Conservation (phyloP, 495 filamentous ascomycete species). For the Talaromyces thailandensis region DNA sequence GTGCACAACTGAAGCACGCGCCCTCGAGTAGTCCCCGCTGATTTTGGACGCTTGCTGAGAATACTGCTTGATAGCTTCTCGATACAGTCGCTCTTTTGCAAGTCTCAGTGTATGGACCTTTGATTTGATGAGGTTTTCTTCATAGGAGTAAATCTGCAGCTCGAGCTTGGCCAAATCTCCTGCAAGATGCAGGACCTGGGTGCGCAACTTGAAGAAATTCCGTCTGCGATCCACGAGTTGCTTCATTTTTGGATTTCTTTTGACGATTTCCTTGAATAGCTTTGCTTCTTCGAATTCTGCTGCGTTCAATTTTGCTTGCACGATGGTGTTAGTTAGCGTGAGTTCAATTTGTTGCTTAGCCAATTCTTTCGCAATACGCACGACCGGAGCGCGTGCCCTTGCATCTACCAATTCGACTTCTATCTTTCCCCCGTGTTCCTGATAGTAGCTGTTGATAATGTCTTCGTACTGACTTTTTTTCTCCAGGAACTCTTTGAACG, state of each 20-base stretch:
- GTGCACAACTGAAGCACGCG: not conserved
- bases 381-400: not conserved
- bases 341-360: not conserved
- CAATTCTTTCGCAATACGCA: not conserved
- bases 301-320: not conserved
- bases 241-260: not conserved
- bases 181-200: not conserved
- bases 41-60: not conserved
- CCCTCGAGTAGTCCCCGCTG: not conserved
- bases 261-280: not conserved
- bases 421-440: not conserved
- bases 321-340: not conserved
- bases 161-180: slow-evolving; percentile 6
- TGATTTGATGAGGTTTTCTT: not conserved
- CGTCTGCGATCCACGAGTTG: not conserved
- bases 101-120: not conserved
- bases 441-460: not conserved
- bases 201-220: not conserved
- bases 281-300: not conserved
- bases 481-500: not conserved
- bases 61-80: not conserved
- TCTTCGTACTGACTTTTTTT: not conserved
- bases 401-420: not conserved
- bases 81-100: not conserved
- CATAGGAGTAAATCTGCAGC: not conserved